Conservation (phyloP, 1,139 yeast genomes). For the Suhomyces terraborum region DNA sequence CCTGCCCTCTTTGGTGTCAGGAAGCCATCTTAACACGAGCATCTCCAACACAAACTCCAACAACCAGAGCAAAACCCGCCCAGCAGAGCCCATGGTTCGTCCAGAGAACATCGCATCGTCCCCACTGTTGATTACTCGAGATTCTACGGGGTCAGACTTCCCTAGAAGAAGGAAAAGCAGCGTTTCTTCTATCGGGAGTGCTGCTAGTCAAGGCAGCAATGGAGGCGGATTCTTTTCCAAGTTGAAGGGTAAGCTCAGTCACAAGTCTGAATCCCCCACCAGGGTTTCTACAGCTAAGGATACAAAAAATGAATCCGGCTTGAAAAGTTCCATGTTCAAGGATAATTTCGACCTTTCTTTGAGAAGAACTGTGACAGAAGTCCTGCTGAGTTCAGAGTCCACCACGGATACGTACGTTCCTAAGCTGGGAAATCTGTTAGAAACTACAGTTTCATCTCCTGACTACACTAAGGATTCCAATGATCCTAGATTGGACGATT, state of each 20-base stretch:
- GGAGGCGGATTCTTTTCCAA: constrained; percentile 41
- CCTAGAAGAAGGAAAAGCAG: constrained; percentile 23
- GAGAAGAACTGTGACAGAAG: constrained; percentile 4
- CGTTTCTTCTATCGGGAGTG: constrained; percentile 20
- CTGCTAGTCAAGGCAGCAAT: constrained; percentile 20
- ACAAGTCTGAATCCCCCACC: constrained; percentile 5
- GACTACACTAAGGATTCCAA: constrained; percentile 13
- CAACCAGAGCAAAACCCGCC: constrained; percentile 34
- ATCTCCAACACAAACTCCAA: constrained; percentile 42
- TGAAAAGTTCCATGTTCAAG: constrained; percentile 15
- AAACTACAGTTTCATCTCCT: constrained; percentile 23
- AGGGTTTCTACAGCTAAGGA: neutral
- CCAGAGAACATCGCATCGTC: constrained; percentile 28
- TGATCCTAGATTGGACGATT: constrained; percentile 62
- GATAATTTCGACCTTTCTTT: constrained; percentile 15
- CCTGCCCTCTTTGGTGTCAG: constrained; percentile 1
- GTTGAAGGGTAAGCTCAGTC: constrained; percentile 35
- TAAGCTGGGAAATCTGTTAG: neutral
- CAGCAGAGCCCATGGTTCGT: constrained; percentile 38
- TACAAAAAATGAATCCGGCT: constrained; percentile 9
- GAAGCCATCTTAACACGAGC: constrained; percentile 28
- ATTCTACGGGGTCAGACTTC: constrained; percentile 9
- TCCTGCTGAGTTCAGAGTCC: neutral
- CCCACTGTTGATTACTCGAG: constrained; percentile 9
- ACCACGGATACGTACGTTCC: neutral